A percentile compares a stretch with the other conserved stretches of the same genome.
These are phyloP conservation scores for Botrytis cinerea DNA, from an alignment of 2,329 filamentous ascomycete species.

Conservation along the genomic window DNA sequence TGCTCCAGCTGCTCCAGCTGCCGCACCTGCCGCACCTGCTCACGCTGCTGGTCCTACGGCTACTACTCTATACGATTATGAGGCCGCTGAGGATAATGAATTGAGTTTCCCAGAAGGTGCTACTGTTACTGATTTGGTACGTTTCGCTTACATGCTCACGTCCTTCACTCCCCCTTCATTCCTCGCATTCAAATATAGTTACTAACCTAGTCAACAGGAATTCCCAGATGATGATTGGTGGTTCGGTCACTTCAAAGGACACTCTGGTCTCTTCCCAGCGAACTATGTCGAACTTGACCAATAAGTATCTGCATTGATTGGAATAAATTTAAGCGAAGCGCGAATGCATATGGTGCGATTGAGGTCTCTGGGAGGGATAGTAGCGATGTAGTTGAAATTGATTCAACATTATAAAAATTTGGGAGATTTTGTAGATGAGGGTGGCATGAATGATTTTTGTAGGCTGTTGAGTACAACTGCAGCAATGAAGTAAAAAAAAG, in stretches of 20 bases:
- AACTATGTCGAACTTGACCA: constrained; percentile 64
- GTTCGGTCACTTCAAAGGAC: constrained; percentile 75
- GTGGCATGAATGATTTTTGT: constrained; percentile 7
- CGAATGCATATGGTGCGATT: not conserved
- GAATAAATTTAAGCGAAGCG: not conserved
- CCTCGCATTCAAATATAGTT: not conserved
- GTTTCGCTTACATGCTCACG: constrained; percentile 40
- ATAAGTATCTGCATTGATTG: constrained; percentile 22
- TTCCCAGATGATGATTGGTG: constrained; percentile 99
- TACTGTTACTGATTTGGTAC: constrained; percentile 74
- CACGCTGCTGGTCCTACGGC: constrained; percentile 48
- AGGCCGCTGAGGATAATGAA: constrained; percentile 92
- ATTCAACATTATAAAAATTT: constrained; percentile 5
- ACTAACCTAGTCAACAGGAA: constrained; percentile 56
- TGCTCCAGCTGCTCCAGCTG: constrained; percentile 54
- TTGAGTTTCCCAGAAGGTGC: constrained; percentile 87
- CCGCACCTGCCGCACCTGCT: constrained; percentile 54
- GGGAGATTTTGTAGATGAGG: constrained; percentile 18
- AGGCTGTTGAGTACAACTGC: not conserved
- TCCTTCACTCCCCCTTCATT: not conserved
- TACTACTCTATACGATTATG: constrained; percentile 90
- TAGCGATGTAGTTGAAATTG: not conserved
- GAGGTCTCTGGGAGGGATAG: not conserved
- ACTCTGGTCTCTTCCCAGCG: constrained; percentile 79
- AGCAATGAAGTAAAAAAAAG: not conserved